Evolutionary conservation across 2,329 filamentous ascomycete species (phyloP).

Genomic region (Ceratocystiopsis brevicomis): DNA sequence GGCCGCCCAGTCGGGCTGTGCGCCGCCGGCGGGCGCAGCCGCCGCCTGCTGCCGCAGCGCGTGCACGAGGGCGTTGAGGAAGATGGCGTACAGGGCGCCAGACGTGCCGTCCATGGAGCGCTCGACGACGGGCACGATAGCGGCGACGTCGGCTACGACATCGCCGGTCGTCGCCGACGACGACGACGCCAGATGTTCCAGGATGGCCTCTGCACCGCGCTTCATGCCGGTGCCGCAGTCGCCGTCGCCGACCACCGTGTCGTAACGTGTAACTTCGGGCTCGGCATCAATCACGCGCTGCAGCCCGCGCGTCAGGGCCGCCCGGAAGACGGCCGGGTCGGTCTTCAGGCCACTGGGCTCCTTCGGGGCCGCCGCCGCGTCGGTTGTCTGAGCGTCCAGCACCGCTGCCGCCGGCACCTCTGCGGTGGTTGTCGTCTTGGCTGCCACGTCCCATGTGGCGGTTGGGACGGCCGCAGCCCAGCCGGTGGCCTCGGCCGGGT

Average conservation of each 20-base stretch:
- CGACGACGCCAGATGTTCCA: slow-evolving; percentile 26
- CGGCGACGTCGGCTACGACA: slow-evolving; percentile 30
- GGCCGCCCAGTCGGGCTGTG: slow-evolving; percentile 29
- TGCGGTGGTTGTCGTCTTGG: slow-evolving; percentile 19
- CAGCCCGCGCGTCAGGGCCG: slow-evolving; percentile 36
- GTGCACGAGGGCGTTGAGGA: slow-evolving; percentile 67
- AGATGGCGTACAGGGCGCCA: slow-evolving; percentile 54
- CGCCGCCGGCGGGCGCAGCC: slow-evolving; percentile 7
- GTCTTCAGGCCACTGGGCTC: slow-evolving; percentile 31
- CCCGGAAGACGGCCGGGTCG: slow-evolving; percentile 30
- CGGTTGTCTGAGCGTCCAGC: slow-evolving; percentile 19
- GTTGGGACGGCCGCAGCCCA: slow-evolving; percentile 47
- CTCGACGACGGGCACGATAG: slow-evolving; percentile 35
- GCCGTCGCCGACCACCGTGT: slow-evolving; percentile 75
- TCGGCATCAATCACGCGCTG: slow-evolving; percentile 45
- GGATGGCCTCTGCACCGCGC: slow-evolving; percentile 58
- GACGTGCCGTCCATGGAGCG: slow-evolving; percentile 43
- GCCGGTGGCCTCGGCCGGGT: slow-evolving; percentile 47
- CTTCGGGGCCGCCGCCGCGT: slow-evolving; percentile 16
- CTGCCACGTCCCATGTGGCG: slow-evolving; percentile 41
- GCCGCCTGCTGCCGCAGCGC: slow-evolving; percentile 28
- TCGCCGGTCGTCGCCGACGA: slow-evolving; percentile 29
- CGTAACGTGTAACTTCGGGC: slow-evolving; percentile 52
- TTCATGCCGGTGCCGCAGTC: slow-evolving; percentile 78
- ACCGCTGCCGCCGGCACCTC: slow-evolving; percentile 13